A percentile compares a stretch with the other conserved stretches of the same genome.
Evolutionary conservation across 345 rosid genomes (phyloP).

Genomic region (Eucalyptus brandiana): DNA sequence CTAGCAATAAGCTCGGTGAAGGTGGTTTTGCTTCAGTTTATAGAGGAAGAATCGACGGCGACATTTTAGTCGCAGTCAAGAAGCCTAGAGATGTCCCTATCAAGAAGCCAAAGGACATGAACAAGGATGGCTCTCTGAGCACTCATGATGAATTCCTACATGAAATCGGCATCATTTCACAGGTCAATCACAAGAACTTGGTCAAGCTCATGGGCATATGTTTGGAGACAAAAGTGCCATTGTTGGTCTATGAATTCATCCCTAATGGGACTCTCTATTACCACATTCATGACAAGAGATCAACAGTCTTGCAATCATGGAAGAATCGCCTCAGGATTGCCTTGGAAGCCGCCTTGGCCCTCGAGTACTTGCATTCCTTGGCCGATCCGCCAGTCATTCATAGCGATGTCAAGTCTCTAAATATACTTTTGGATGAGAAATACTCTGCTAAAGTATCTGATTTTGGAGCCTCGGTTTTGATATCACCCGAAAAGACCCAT

Average conservation of each 20-base stretch:
- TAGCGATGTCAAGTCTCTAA: background rate
- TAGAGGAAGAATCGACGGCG: accelerated
- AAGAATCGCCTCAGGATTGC: background rate
- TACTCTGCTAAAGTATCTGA: background rate
- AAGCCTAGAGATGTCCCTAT: background rate
- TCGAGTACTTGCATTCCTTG: background rate
- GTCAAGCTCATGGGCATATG: background rate
- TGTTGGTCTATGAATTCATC: background rate
- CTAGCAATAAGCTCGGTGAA: background rate
- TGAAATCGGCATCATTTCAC: background rate
- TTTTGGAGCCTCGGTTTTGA: background rate
- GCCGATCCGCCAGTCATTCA: background rate
- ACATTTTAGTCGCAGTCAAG: accelerated
- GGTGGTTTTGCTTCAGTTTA: background rate
- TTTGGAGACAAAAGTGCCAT: background rate
- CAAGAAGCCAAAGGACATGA: background rate
- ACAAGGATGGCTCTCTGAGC: accelerated
- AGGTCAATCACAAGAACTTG: background rate
- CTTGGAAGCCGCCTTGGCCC: background rate
- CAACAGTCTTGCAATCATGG: accelerated
- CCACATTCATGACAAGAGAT: background rate
- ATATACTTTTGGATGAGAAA: background rate
- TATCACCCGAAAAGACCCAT: accelerated
- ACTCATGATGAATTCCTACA: background rate
- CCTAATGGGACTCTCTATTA: background rate